phyloP scores from a whole-genome alignment of 352 stramenopile species.

The Phytopythium sindhum region DNA sequence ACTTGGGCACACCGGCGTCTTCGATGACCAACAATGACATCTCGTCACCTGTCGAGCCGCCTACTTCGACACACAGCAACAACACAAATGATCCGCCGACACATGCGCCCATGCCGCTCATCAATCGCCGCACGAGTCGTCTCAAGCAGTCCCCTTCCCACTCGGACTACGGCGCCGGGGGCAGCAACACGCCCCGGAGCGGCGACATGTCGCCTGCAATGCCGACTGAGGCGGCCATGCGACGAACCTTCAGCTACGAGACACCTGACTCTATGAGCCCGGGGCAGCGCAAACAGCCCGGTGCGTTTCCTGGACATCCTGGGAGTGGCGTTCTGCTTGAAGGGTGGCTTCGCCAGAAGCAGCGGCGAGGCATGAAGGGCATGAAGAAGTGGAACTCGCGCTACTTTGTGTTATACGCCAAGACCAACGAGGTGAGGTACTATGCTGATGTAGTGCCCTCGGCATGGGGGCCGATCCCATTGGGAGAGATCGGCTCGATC shows the following conservation, averaged over 20 bases:
- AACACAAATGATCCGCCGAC: neutral
- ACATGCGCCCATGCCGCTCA: slow-evolving; percentile 14
- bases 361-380: slow-evolving; percentile 71
- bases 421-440: slow-evolving; percentile 74
- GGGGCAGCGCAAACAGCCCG: slow-evolving; percentile 48
- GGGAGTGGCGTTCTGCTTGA: slow-evolving; percentile 76
- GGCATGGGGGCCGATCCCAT: slow-evolving; percentile 68
- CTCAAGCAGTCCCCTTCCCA: slow-evolving; percentile 43
- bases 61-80: neutral
- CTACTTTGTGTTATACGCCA: slow-evolving; percentile 79
- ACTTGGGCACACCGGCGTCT: neutral
- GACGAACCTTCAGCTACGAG: slow-evolving; percentile 23
- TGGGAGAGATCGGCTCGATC: slow-evolving; percentile 79
- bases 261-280: slow-evolving; percentile 26
- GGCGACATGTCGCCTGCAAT: slow-evolving; percentile 10
- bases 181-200: slow-evolving; percentile 13
- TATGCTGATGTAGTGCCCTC: slow-evolving; percentile 78
- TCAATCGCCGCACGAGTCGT: slow-evolving; percentile 47
- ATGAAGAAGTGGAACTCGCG: slow-evolving; percentile 85
- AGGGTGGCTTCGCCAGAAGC: slow-evolving; percentile 80
- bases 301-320: slow-evolving; percentile 39
- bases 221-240: slow-evolving; percentile 9
- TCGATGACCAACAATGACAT: neutral
- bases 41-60: slow-evolving; percentile 1
- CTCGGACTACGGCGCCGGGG: slow-evolving; percentile 28